Percentiles rank a stretch among this genome's conserved stretches.
These are phyloP conservation scores for Phytophthora pini DNA, from an alignment of 352 stramenopile species.

Conservation along the genomic window DNA sequence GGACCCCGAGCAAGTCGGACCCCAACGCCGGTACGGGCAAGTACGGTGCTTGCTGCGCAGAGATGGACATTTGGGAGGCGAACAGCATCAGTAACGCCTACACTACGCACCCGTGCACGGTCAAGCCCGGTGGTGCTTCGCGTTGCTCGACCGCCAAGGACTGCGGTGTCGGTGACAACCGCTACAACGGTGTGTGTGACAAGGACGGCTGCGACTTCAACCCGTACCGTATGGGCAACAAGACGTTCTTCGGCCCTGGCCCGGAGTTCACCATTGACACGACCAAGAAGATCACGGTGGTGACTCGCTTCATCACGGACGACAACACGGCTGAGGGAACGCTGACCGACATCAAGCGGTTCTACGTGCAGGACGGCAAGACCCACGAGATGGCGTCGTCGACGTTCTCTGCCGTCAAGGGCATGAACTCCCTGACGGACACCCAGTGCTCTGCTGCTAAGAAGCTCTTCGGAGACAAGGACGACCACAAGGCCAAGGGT, in stretches of 20 bases:
- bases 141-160: constrained; percentile 17
- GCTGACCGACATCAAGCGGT: constrained; percentile 24
- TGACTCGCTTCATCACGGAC: constrained; percentile 38
- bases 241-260: constrained; percentile 34
- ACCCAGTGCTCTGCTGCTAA: constrained; percentile 28
- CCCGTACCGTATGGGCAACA: constrained; percentile 37
- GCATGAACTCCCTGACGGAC: constrained; percentile 32
- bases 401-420: constrained; percentile 13
- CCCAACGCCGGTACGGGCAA: constrained; percentile 42
- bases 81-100: constrained; percentile 54
- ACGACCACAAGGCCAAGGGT: constrained; percentile 49
- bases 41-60: constrained; percentile 62
- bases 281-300: constrained; percentile 31
- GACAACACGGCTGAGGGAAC: constrained; percentile 24
- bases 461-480: constrained; percentile 46
- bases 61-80: constrained; percentile 68
- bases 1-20: constrained; percentile 37
- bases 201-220: constrained; percentile 42
- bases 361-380: constrained; percentile 25
- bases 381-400: constrained; percentile 25
- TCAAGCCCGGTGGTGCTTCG: constrained; percentile 27
- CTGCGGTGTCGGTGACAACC: constrained; percentile 12
- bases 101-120: constrained; percentile 55
- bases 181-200: constrained; percentile 31
- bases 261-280: constrained; percentile 30